Base-by-base conservation (phyloP, 2,329 filamentous ascomycete genomes). In the Fusarium albosuccineum region DNA sequence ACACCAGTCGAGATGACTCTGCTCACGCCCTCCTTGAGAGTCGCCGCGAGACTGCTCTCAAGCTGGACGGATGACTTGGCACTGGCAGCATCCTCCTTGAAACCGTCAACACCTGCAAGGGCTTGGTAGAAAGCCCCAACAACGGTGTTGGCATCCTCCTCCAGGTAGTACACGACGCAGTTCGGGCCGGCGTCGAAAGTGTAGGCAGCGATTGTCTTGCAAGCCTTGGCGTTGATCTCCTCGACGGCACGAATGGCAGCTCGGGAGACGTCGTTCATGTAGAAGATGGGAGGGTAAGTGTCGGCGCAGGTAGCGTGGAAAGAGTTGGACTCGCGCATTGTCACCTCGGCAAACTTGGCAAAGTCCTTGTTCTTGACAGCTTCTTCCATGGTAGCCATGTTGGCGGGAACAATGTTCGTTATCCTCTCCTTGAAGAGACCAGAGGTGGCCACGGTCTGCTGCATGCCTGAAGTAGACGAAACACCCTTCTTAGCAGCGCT, bases 111-210 rank as follows among this genome's bases (percentile, higher is more conserved):
- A 29, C 83, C 79, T 1, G 80, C 83, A 26, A 95, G 77, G 16
- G 92, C 83, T 39, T 82, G 82, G 82, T 92, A 92, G 80, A 99
- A 92, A 1, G 90, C 87, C 9, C 94, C 94, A 0, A 94, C 88
- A 4, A 98, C 90, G 4, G 86, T 80, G 41, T 86, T 85, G 66
- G 89, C 86, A 71, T 97, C 87, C 83, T 94, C 86, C 76, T 94
- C 92, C 40, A 94, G 87, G 76, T 97, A 98, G 84, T 99, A 99
- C 51, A 99, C 89, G 51, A 99, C 97, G 40, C 94, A 94, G 81
- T 99, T 99, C 56, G 96, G 96, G 53, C 96, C 96, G 0, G 96
- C 96, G 76, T 99, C 96, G 75, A 98, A 99, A 0, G 96, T 99
- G 80, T 99, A 99, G 4, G 96, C 96, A 4, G 93, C 94, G 16